Evolutionary conservation across 495 filamentous ascomycete genomes (phyloP), one percentile per base, ranked within the genome.

Genomic region (Penicillium paradoxum): DNA sequence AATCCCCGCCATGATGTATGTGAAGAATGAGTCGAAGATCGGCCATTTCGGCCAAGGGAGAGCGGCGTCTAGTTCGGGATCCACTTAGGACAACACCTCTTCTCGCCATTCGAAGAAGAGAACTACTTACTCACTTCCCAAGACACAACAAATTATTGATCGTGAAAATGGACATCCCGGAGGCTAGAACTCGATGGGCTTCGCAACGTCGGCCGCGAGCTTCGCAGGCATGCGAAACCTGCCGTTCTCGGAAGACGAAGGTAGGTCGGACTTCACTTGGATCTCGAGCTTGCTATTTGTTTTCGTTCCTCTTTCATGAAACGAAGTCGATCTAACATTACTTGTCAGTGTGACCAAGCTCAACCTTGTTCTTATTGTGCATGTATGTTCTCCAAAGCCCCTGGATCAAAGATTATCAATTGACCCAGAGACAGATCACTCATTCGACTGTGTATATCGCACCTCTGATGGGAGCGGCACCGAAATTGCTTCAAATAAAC

Each of bases 311-410:
- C 6, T 32, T 11, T 6, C 9, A 6, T 7, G 6, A 11, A 32
- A 11, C 10, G 9, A 6, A 32, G 6, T 14, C 15, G 33, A 2
- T 37, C 30, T 58, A 25, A 42, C 4, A 19, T 18, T 45, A 36
- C 10, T 2, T 21, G 21, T 15, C 29, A 65, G 56, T 62, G 62
- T 41, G 62, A 65, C 32, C 62, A 65, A 57, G 54, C 46, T 13
- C 58, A 60, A 29, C 62, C 62, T 9, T 62, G 62, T 36, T 65
- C 58, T 10, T 65, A 65, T 51, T 60, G 57, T 37, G 62, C 55
- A 32, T 65, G 62, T 65, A 62, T 27, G 24, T 3, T 7, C 24
- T 27, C n/a, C 24, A 37, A 18, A 14, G 50, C 4, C 44, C 36
- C 17, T 13, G 14, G 6, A n/a, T 2, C 25, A 9, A 1, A 15